Base-by-base conservation (phyloP, 116 monocot species). In the Thalassia testudinum region DNA sequence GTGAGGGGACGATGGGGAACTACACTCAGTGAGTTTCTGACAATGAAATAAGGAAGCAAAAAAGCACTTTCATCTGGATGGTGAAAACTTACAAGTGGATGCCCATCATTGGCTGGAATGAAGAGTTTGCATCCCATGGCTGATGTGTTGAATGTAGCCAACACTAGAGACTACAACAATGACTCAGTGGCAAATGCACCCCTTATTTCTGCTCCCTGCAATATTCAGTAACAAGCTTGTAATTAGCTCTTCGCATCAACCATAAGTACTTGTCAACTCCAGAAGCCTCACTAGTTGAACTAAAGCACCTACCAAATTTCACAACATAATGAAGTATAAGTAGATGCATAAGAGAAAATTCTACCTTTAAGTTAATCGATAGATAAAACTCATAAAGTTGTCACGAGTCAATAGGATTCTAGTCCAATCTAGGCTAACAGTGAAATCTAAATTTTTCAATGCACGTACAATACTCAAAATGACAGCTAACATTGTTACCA, bases 201-300 rank as follows among this genome's bases (percentile, higher is more conserved):
- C 19, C 88, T 88, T 59, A 95, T 84, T 55, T 95, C 93, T 45
- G 93, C n/a, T 17, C 93, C 93, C 93, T 84, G 68, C 93, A 95
- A 23, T 88, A 88, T 58, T 93, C 93, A 37, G 87, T 93, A 26
- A 93, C 69, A 43, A 87, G 93, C 73, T 78, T 87, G 72, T 87
- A 93, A 24, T 66, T 15, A 43, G 87, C 87, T 68, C 93, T 78
- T 56, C 93, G 84, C 93, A 87, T 93, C 38, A 87, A 62, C 93
- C 87, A 87, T 27, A 93, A 70, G 60, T 93, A 87, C 50, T 93
- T 87, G 60, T 87, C 81, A 19, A 81, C 69, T 66, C 58, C 84
- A 27, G 93, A 93, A 61, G 87, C 87, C 74, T 93, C 93, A 38
- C 93, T 87, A 22, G 73, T 68, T 24, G 93, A 93, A 64, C 93